These are phyloP conservation scores for Coemansia sp. DNA, from an alignment of 192 early-diverging fungal species.

Conservation along the genomic window DNA sequence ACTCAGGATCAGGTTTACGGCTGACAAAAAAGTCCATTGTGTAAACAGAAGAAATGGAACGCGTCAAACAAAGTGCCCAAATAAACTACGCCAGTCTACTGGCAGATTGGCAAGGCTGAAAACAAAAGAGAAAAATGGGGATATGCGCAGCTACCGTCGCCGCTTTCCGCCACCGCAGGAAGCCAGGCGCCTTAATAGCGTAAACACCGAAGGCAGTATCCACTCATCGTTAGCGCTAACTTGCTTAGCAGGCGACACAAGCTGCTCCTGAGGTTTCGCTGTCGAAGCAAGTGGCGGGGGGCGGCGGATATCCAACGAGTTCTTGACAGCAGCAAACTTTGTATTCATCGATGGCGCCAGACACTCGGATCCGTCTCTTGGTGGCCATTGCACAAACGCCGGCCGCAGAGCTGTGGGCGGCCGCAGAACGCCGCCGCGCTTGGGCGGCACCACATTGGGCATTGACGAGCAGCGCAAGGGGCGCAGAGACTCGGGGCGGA, in stretches of 20 bases:
- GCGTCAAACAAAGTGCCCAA: background rate
- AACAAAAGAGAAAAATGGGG: background rate
- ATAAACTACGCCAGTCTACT: slow-evolving; percentile 3
- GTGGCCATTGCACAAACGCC: slow-evolving; percentile 1
- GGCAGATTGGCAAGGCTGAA: slow-evolving; percentile 2
- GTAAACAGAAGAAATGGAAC: slow-evolving; percentile 7
- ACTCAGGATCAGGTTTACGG: background rate
- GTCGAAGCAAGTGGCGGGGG: slow-evolving; percentile 11
- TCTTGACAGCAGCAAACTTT: slow-evolving; percentile 34
- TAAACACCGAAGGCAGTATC: slow-evolving; percentile 20
- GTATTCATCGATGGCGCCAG: background rate
- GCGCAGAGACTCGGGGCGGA: slow-evolving; percentile 21
- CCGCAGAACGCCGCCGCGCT: background rate
- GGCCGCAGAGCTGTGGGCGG: background rate
- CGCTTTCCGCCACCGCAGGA: slow-evolving; percentile 20
- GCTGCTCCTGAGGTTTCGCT: background rate
- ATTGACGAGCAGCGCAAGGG: slow-evolving; percentile 29
- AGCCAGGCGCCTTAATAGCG: slow-evolving; percentile 28
- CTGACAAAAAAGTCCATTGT: background rate
- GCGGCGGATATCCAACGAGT: slow-evolving; percentile 42
- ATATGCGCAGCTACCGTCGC: background rate
- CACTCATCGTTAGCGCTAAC: slow-evolving; percentile 1
- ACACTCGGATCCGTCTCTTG: background rate
- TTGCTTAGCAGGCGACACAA: slow-evolving; percentile 8
- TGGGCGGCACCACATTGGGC: slow-evolving; percentile 9